These are phyloP conservation scores for Fusarium sublunatum DNA, from an alignment of 2,329 filamentous ascomycete genomes.

Conservation along the genomic window DNA sequence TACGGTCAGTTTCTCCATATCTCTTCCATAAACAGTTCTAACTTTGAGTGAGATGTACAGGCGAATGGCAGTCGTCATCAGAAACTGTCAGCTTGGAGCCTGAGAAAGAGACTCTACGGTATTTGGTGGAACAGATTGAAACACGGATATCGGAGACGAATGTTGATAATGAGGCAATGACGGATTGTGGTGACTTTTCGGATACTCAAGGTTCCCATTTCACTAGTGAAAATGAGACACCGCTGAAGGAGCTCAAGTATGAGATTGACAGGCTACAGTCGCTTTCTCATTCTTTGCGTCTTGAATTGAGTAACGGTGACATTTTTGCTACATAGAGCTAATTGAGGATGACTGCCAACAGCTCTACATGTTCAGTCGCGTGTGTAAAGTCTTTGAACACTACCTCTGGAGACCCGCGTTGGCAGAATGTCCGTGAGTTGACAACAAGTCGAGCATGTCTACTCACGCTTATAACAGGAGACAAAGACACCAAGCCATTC, in stretches of 20 bases:
- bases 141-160: neutral
- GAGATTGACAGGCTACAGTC: conserved; percentile 18
- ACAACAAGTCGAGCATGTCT: no score
- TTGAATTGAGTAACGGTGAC: neutral
- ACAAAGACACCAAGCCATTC: no score
- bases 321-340: neutral
- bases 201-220: neutral
- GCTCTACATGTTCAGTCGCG: no score
- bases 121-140: conserved; percentile 1
- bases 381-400: no score
- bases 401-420: no score
- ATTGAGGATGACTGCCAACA: neutral
- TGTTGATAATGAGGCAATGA: conserved; percentile 16
- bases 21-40: no score
- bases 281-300: conserved; percentile 12
- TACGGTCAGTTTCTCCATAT: neutral
- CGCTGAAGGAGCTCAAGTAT: conserved; percentile 6
- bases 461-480: no score
- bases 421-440: no score
- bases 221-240: neutral
- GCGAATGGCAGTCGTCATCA: neutral
- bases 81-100: neutral
- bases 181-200: conserved; percentile 7
- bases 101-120: neutral
- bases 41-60: neutral